Evolutionary conservation across 345 rosid genomes (phyloP).

Genomic region (Raphanus sativus): DNA sequence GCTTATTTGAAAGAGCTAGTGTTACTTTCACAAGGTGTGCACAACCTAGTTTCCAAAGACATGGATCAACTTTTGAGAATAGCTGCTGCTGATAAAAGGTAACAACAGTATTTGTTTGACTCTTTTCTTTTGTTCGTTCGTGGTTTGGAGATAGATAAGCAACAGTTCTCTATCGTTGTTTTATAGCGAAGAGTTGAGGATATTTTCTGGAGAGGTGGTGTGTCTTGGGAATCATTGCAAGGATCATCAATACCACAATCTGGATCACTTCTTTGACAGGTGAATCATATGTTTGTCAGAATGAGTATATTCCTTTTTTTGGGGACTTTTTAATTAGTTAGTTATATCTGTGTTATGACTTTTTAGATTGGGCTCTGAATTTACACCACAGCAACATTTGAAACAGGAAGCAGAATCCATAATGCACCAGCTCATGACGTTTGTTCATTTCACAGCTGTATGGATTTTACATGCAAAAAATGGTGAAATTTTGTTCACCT

Average conservation of each 20-base stretch:
- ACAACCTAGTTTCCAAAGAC: constrained; percentile 74
- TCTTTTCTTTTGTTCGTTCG: no score
- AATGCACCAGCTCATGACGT: constrained; percentile 69
- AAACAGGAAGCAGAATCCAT: constrained; percentile 70
- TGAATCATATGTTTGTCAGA: constrained; percentile 8
- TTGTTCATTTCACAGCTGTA: constrained; percentile 88
- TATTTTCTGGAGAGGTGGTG: constrained; percentile 89
- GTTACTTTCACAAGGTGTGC: constrained; percentile 83
- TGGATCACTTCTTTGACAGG: constrained; percentile 90
- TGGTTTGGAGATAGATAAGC: no score
- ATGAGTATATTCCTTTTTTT: background rate
- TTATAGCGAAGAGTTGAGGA: constrained; percentile 77
- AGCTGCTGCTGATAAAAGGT: constrained; percentile 90
- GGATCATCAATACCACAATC: constrained; percentile 97
- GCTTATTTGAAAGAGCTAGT: constrained; percentile 76
- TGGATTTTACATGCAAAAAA: constrained; percentile 34
- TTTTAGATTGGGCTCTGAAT: constrained; percentile 80
- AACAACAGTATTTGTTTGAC: no score
- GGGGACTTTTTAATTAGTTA: constrained; percentile 18
- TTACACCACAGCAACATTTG: constrained; percentile 62
- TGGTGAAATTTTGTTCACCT: background rate
- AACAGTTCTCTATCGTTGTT: constrained; percentile 15
- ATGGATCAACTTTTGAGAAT: constrained; percentile 70
- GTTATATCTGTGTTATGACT: constrained; percentile 32
- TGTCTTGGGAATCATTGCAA: constrained; percentile 95